These are phyloP conservation scores for Orbilia javanica DNA, from an alignment of 2,329 filamentous ascomycete species.

Conservation along the genomic window DNA sequence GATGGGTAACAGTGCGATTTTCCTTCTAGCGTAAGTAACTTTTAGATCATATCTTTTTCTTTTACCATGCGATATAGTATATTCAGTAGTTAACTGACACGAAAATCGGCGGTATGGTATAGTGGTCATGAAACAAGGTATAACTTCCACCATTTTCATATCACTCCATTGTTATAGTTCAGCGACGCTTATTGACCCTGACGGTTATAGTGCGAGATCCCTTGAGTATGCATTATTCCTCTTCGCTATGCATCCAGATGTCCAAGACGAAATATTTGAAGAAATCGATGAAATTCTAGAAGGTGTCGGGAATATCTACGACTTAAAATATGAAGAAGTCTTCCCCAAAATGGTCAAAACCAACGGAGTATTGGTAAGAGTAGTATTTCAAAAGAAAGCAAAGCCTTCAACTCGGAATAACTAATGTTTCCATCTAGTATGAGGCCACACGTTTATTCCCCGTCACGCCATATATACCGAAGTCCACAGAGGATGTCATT, in stretches of 20 bases:
- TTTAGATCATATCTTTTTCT: not conserved
- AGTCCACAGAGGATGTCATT: constrained; percentile 17
- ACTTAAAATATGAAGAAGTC: constrained; percentile 28
- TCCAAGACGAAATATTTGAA: constrained; percentile 22
- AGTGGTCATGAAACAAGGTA: constrained; percentile 24
- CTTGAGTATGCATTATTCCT: constrained; percentile 18
- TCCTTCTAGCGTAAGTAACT: constrained; percentile 21
- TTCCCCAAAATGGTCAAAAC: constrained; percentile 31
- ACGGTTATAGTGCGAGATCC: constrained; percentile 6
- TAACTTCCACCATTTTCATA: not conserved
- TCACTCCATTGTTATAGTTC: not conserved
- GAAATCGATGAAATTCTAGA: constrained; percentile 23
- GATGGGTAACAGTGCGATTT: constrained; percentile 29
- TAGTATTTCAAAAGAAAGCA: not conserved
- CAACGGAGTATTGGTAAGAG: constrained; percentile 22
- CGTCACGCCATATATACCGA: constrained; percentile 27
- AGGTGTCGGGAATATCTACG: constrained; percentile 30
- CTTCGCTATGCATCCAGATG: constrained; percentile 25
- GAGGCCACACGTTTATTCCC: constrained; percentile 29
- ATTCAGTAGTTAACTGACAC: not conserved
- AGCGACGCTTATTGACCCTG: not conserved
- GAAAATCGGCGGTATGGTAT: not conserved
- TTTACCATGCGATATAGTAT: not conserved
- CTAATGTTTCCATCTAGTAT: not conserved
- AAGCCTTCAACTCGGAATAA: not conserved